Base-by-base conservation (phyloP, 2,329 filamentous ascomycete species). In the Trichoderma sp. region DNA sequence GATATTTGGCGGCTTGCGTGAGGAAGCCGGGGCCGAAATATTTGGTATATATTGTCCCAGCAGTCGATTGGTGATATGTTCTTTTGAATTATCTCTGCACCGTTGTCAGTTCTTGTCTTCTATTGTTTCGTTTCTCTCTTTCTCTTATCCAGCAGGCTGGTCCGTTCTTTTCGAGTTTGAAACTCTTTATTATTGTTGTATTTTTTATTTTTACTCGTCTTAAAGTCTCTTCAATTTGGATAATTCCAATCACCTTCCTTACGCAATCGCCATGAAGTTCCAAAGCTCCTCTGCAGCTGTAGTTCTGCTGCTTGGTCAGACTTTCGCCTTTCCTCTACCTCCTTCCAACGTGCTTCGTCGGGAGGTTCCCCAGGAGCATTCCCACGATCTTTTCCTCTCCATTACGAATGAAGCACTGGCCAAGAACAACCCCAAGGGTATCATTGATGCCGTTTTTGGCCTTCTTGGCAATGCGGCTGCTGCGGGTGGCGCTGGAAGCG, bases 71-170 rank as follows among this genome's bases (percentile, higher is more conserved):
- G 22, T 48, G 22, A 4, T 19, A n/a, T 19, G 5, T 45, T 45
- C 39, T 45, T 19, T 8, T 2, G 42, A 22, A 19, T 22, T 22
- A 10, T 48, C 42, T 48, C 29, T 22, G 42, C 42, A 48, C 19
- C 42, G 12, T 48, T 19, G 19, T 45, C 42, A 48, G 10, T 22
- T 48, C 42, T 48, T 48, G 42, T 48, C n/a, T 48, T n/a, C n/a
- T 19, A 9, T 57, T 39, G 34, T 57, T 58, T 58, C 34, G 19
- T 17, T 58, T 13, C 35, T 39, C 17, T 27, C 25, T 52, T 52
- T 34, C 39, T 58, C 54, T 58, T 39, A 2, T 37, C 54, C 54
- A 58, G 54, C 54, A 58, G 54, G 54, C 54, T 58, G 54, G 54
- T 58, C 15, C 34, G 8, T 58, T 58, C 34, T 22, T 58, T 58